These are phyloP conservation scores for Sporothrix pseudoabietina DNA, from an alignment of 2,329 filamentous ascomycete genomes.

Conservation along the genomic window DNA sequence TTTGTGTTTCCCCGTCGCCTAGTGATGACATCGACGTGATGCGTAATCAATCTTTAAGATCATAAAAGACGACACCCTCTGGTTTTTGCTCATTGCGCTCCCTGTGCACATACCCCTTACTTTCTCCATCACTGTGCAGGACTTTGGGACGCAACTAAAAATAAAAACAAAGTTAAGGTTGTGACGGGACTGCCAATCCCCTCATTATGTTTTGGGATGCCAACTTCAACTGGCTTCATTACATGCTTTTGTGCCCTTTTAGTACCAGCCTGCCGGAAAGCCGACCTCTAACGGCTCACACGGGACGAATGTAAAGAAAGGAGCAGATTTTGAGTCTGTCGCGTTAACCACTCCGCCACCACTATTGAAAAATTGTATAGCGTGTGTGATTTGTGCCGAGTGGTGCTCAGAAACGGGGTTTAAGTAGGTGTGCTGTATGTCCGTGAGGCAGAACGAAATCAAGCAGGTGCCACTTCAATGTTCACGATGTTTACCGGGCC, in stretches of 20 bases:
- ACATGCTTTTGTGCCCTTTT: neutral
- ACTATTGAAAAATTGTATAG: neutral
- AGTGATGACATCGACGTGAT: neutral
- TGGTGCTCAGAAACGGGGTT: conserved; percentile 2
- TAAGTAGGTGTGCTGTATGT: neutral
- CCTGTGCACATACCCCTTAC: no score
- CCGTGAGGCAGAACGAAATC: neutral
- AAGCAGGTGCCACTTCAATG: neutral
- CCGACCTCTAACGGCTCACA: neutral
- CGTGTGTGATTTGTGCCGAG: neutral
- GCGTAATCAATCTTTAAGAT: neutral
- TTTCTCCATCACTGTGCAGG: neutral
- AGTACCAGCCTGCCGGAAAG: neutral
- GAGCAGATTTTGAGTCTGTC: conserved; percentile 28
- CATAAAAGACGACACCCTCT: neutral
- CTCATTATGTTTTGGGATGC: neutral
- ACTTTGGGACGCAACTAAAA: neutral
- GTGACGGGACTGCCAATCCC: neutral
- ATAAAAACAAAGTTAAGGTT: conserved; percentile 11
- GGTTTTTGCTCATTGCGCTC: neutral
- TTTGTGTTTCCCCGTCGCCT: neutral
- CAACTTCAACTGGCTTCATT: neutral
- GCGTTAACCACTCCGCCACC: conserved; percentile 29
- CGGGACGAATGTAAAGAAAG: neutral
- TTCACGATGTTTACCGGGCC: neutral